These are phyloP conservation scores for Talaromyces thailandensis DNA, from an alignment of 495 filamentous ascomycete species.

Conservation along the genomic window DNA sequence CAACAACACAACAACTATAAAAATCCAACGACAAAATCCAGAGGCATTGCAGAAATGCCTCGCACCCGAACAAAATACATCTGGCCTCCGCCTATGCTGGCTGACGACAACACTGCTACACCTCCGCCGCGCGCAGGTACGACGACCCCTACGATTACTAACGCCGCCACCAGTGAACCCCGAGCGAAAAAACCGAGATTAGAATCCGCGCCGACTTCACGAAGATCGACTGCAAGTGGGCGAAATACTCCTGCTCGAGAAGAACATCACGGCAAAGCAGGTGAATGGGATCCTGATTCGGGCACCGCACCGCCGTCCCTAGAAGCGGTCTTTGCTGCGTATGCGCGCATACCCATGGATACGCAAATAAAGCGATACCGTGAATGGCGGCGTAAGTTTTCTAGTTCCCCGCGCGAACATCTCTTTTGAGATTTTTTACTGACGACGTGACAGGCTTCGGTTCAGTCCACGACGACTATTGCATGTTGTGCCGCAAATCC, in stretches of 20 bases:
- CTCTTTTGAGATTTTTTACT: neutral
- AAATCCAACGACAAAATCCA: too few species aligned
- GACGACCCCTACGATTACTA: neutral
- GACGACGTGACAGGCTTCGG: neutral
- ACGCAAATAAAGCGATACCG: neutral
- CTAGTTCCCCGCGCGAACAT: neutral
- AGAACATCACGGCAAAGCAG: neutral
- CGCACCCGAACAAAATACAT: constrained; percentile 9
- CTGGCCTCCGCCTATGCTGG: constrained; percentile 4
- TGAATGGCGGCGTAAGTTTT: constrained; percentile 5
- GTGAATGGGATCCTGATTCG: constrained; percentile 2
- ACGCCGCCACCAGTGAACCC: neutral
- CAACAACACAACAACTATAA: too few species aligned
- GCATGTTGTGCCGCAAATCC: constrained; percentile 8
- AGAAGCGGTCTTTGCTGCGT: neutral
- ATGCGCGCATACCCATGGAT: constrained; percentile 3
- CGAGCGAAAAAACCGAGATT: constrained; percentile 2
- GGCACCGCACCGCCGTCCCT: neutral
- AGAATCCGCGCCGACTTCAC: neutral
- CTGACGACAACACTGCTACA: neutral
- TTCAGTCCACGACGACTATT: constrained; percentile 5
- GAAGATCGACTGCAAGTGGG: neutral
- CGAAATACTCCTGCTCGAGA: neutral
- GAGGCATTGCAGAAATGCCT: too few species aligned
- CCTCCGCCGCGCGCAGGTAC: neutral